Conservation (phyloP, 2,329 filamentous ascomycete genomes). For the Scytalidium lignicola region DNA sequence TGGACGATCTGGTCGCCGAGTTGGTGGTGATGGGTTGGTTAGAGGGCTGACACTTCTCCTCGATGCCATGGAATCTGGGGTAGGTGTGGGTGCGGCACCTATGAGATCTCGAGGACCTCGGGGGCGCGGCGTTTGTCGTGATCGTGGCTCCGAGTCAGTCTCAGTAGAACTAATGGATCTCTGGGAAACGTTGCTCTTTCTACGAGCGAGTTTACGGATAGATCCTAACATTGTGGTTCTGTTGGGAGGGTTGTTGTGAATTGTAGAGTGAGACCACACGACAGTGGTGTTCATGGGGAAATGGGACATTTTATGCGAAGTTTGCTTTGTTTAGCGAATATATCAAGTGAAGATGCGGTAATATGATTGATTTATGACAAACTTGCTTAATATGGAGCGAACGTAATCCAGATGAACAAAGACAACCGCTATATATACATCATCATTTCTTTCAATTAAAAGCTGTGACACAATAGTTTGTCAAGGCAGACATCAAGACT, state of each 20-base stretch:
- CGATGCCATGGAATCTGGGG: neutral
- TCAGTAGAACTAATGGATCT: constrained; percentile 3
- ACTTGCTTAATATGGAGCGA: no score
- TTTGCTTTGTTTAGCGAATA: no score
- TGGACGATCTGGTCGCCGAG: constrained; percentile 21
- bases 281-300: neutral
- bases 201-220: constrained; percentile 14
- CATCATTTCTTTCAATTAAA: no score
- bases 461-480: no score
- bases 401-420: no score
- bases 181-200: constrained; percentile 11
- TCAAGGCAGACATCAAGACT: no score
- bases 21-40: constrained; percentile 19
- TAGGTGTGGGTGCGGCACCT: neutral
- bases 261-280: neutral
- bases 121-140: neutral
- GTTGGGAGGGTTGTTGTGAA: constrained; percentile 1
- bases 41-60: constrained; percentile 10
- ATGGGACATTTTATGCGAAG: neutral
- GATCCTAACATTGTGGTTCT: constrained; percentile 12
- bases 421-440: no score
- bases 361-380: no score
- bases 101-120: constrained; percentile 4
- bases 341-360: no score
- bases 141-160: neutral